A percentile compares a stretch with the other conserved stretches of the same genome.
Evolutionary conservation across 225 moss, liverwort and hornwort genomes (phyloP).

Genomic region (Climacium dendroides): DNA sequence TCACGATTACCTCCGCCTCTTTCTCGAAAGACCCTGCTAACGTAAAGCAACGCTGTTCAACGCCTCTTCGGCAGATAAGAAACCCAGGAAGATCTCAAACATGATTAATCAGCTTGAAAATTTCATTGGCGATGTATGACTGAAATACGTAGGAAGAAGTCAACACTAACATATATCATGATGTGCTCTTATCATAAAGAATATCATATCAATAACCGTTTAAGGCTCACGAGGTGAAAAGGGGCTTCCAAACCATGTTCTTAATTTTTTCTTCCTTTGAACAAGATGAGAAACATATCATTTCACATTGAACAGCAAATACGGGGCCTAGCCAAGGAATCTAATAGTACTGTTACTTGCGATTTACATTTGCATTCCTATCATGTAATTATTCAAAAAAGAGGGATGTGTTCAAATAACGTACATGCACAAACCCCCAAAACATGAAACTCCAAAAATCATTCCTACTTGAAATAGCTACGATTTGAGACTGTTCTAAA

Average conservation of each 20-base stretch:
- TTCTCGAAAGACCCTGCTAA: slow-evolving; percentile 73
- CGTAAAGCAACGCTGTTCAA: neutral
- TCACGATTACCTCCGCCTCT: slow-evolving; percentile 70
- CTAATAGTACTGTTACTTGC: neutral
- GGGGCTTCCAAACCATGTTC: neutral
- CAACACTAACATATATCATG: neutral
- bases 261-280: neutral
- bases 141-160: neutral
- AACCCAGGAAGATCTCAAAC: neutral
- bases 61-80: neutral
- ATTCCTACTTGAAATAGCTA: neutral
- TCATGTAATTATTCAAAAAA: neutral
- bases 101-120: neutral
- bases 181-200: neutral
- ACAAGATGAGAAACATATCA: neutral
- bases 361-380: neutral
- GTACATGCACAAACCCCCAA: neutral
- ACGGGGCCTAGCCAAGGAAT: neutral
- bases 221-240: neutral
- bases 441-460: neutral
- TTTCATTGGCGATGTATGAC: neutral
- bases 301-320: neutral
- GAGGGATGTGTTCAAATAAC: neutral
- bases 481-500: neutral
- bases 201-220: neutral